Conservation (phyloP, 352 stramenopile species). For the Phytophthora cryptogea region DNA sequence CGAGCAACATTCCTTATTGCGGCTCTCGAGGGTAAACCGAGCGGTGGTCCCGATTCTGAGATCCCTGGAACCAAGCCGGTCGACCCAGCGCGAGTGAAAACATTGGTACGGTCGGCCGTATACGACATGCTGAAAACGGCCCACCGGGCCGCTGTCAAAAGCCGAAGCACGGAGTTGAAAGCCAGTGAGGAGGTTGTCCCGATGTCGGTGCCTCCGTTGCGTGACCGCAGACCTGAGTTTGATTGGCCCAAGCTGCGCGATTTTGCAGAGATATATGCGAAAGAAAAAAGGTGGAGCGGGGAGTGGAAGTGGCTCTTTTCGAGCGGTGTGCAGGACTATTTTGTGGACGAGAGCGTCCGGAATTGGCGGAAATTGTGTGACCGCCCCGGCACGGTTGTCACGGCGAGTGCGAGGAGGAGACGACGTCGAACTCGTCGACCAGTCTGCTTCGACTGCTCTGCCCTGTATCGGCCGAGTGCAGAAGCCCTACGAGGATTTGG, state of each 20-base stretch:
- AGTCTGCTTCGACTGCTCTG: conserved; percentile 1
- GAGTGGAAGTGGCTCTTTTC: no score
- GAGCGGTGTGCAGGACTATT: background rate
- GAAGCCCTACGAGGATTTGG: background rate
- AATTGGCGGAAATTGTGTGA: background rate
- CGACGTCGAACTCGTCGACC: background rate
- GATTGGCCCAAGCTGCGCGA: background rate
- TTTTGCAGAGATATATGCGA: background rate
- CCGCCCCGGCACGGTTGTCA: background rate
- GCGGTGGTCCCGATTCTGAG: no score
- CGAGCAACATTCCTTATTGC: no score
- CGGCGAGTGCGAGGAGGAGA: background rate
- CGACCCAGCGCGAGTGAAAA: no score
- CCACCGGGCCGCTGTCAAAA: no score
- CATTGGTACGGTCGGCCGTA: no score
- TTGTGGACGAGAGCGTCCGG: background rate
- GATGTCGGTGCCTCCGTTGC: background rate
- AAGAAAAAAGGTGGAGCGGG: no score
- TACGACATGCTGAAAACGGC: no score
- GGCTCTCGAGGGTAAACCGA: no score
- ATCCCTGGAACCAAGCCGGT: no score
- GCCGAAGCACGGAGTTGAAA: background rate
- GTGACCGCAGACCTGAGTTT: background rate
- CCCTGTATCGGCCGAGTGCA: background rate
- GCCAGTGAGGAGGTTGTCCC: no score